Conservation (phyloP, 805 yeast species). For the Zygotorulaspora florentina region DNA sequence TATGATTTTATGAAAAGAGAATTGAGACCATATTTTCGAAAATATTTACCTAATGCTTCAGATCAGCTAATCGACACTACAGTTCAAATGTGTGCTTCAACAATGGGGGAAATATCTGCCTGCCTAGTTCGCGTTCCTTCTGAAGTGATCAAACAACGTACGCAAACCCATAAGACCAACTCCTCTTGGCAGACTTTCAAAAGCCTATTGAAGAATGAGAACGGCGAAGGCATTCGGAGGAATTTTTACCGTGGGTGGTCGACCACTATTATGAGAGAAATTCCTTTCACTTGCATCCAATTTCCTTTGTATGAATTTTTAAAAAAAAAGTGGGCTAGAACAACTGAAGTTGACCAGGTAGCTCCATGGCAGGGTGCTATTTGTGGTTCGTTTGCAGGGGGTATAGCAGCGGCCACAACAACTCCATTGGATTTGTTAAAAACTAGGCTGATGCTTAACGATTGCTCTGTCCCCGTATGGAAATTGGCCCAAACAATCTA, state of each 20-base stretch:
- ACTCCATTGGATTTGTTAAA: constrained; percentile 78
- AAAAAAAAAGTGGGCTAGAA: constrained; percentile 55
- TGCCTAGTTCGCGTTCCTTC: constrained; percentile 95
- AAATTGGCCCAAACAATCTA: constrained; percentile 49
- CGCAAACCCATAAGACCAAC: constrained; percentile 62
- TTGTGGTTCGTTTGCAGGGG: constrained; percentile 81
- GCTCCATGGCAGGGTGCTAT: constrained; percentile 75
- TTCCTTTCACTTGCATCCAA: constrained; percentile 94
- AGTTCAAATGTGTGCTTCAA: constrained; percentile 84
- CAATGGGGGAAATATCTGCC: constrained; percentile 88
- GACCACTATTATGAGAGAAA: constrained; percentile 89
- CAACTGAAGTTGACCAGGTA: constrained; percentile 39
- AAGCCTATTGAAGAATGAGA: constrained; percentile 53
- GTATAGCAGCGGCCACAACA: constrained; percentile 73
- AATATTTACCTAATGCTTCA: constrained; percentile 16
- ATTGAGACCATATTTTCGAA: constrained; percentile 38
- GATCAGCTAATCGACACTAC: constrained; percentile 38
- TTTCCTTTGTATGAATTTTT: constrained; percentile 88
- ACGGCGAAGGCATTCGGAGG: constrained; percentile 71
- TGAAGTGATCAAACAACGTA: constrained; percentile 91
- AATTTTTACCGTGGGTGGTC: constrained; percentile 93
- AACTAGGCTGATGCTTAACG: constrained; percentile 78
- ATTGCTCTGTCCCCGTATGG: constrained; percentile 42
- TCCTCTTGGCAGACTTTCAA: constrained; percentile 66
- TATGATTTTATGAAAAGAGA: constrained; percentile 68